A percentile compares a stretch with the other conserved stretches of the same genome.
phyloP scores from a whole-genome alignment of 305 asterid genomes.

The Stenogyne calaminthoides region DNA sequence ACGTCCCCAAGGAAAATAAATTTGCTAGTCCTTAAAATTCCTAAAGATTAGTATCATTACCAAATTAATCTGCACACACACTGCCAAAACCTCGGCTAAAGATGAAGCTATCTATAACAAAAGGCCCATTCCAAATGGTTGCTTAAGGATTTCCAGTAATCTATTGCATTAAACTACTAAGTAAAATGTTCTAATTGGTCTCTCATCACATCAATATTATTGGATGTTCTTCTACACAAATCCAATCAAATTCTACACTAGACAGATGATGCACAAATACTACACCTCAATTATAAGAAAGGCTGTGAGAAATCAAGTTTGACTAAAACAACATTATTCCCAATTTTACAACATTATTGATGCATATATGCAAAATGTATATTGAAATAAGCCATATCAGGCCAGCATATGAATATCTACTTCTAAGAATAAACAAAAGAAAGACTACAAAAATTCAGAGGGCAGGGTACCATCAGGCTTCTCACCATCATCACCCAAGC shows the following conservation, averaged over 20 bases:
- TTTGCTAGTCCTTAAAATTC: no score
- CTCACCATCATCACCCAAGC: constrained; percentile 55
- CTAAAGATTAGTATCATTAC: no score
- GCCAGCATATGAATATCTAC: constrained; percentile 22
- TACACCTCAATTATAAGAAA: neutral
- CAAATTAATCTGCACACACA: no score
- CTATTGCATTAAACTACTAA: no score
- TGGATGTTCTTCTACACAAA: neutral
- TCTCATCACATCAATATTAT: neutral
- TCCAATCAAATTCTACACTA: neutral
- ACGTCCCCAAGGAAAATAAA: neutral
- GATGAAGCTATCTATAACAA: no score
- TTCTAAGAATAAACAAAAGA: constrained; percentile 18
- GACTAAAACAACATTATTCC: constrained; percentile 3
- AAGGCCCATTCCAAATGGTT: no score
- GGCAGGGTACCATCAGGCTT: constrained; percentile 75
- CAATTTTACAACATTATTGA: constrained; percentile 22
- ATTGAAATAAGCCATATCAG: constrained; percentile 13
- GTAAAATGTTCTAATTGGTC: neutral
- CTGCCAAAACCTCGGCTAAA: no score
- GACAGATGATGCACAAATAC: neutral
- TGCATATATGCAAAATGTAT: constrained; percentile 27
- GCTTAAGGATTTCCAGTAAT: no score
- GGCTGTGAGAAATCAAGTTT: neutral
- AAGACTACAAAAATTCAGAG: constrained; percentile 72